Evolutionary conservation across 768 basidiomycete species (phyloP).

Genomic region (Zangia roseola): DNA sequence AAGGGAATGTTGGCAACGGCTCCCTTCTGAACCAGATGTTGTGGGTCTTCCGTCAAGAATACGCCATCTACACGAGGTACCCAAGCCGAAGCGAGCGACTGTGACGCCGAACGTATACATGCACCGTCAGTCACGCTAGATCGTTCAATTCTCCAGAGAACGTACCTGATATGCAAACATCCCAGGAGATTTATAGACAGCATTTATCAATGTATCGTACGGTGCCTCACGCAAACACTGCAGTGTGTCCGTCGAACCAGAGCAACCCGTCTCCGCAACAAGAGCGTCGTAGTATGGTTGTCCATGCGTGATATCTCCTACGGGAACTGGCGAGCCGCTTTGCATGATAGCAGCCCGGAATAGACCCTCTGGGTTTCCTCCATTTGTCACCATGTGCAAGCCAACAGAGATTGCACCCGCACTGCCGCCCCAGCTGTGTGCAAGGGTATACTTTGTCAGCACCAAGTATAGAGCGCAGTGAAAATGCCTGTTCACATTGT

Average conservation of each 20-base stretch:
- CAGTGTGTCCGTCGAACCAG: constrained; percentile 24
- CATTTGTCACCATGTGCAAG: constrained; percentile 30
- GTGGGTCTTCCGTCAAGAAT: constrained; percentile 35
- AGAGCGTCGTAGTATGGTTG: constrained; percentile 32
- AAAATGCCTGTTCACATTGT: constrained; percentile 22
- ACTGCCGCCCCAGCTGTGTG: constrained; percentile 32
- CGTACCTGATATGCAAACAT: constrained; percentile 34
- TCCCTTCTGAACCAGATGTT: constrained; percentile 35
- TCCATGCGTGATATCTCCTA: constrained; percentile 19
- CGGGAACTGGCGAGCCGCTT: constrained; percentile 36
- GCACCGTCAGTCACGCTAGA: neutral
- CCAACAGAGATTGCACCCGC: constrained; percentile 38
- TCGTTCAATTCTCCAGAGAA: neutral
- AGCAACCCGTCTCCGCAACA: constrained; percentile 32
- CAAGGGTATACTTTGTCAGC: neutral
- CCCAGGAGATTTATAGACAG: constrained; percentile 33
- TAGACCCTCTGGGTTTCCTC: constrained; percentile 23
- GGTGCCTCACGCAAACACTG: constrained; percentile 35
- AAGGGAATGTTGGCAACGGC: constrained; percentile 8
- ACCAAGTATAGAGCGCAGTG: neutral
- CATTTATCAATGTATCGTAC: constrained; percentile 28
- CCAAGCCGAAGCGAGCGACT: constrained; percentile 35
- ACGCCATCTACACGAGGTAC: constrained; percentile 39
- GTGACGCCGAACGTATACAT: neutral
- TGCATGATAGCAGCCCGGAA: constrained; percentile 38